A percentile compares a stretch with the other conserved stretches of the same genome.
These are phyloP conservation scores for Hanseniaspora mollemarum DNA, from an alignment of 805 yeast species.

Conservation along the genomic window DNA sequence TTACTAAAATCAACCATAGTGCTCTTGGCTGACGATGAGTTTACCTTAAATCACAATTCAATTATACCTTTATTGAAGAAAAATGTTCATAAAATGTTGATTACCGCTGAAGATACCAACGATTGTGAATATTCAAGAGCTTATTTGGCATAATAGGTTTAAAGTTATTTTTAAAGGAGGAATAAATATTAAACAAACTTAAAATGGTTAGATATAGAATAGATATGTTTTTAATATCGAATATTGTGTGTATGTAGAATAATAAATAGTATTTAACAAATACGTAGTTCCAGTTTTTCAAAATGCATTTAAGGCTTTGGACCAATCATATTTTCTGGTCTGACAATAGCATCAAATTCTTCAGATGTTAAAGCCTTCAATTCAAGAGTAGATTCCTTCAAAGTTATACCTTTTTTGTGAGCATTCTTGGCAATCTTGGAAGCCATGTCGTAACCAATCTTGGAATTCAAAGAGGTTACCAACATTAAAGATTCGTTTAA, in stretches of 20 bases:
- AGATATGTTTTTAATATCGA: too few relatives aligned
- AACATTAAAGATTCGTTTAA: constrained; percentile 93
- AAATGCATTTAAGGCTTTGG: constrained; percentile 40
- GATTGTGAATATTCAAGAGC: neutral
- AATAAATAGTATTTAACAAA: neutral
- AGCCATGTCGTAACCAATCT: constrained; percentile 96
- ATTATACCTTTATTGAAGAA: neutral
- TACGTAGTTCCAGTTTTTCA: neutral
- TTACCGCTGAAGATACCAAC: neutral
- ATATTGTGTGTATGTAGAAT: neutral
- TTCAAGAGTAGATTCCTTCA: constrained; percentile 89
- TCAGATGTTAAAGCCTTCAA: constrained; percentile 69
- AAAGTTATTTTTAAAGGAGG: too few relatives aligned
- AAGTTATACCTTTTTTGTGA: constrained; percentile 91
- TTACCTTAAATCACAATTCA: neutral
- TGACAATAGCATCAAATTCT: constrained; percentile 93
- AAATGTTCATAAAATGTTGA: neutral
- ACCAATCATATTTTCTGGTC: constrained; percentile 96
- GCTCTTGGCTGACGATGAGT: neutral
- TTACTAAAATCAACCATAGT: too few relatives aligned
- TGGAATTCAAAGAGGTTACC: constrained; percentile 96
- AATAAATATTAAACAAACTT: too few relatives aligned
- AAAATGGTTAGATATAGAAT: too few relatives aligned
- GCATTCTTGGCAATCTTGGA: constrained; percentile 98
- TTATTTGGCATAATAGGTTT: neutral